Conservation (phyloP, 2,329 filamentous ascomycete species). For the Monosporascus sp. region DNA sequence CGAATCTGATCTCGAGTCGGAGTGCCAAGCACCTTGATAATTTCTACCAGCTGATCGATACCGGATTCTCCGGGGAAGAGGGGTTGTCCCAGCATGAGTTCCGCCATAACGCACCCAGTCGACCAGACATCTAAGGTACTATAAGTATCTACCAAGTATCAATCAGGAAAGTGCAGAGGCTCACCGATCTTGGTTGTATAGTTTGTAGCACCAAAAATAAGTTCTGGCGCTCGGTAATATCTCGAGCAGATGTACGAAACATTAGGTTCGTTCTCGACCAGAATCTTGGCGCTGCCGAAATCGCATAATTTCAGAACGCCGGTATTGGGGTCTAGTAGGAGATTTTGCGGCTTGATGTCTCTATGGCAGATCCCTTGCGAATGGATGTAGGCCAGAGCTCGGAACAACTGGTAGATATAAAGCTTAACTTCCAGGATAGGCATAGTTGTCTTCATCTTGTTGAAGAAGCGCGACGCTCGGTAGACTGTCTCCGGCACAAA, state of each 20-base stretch:
- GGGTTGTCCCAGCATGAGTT: constrained; percentile 97
- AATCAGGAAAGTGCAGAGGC: constrained; percentile 26
- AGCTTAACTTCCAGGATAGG: constrained; percentile 98
- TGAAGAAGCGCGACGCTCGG: constrained; percentile 96
- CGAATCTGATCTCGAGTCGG: constrained; percentile 97
- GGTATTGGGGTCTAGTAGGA: constrained; percentile 84
- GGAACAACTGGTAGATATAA: constrained; percentile 99
- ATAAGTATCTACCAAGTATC: constrained; percentile 1
- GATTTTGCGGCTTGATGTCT: constrained; percentile 98
- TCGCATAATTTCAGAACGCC: constrained; percentile 96
- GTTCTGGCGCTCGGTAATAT: constrained; percentile 95
- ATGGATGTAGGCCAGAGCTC: constrained; percentile 96
- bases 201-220: constrained; percentile 98
- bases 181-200: constrained; percentile 99
- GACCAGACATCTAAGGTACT: constrained; percentile 84
- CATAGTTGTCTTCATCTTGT: constrained; percentile 99
- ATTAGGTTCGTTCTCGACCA: constrained; percentile 98
- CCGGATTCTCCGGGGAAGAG: constrained; percentile 97
- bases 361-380: constrained; percentile 98
- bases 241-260: constrained; percentile 99
- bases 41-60: constrained; percentile 97
- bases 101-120: constrained; percentile 98
- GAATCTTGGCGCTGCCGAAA: constrained; percentile 97
- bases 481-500: constrained; percentile 99
- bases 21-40: constrained; percentile 97